Base-by-base conservation (phyloP, 129 eudicot species). In the Erigeron canadensis region DNA sequence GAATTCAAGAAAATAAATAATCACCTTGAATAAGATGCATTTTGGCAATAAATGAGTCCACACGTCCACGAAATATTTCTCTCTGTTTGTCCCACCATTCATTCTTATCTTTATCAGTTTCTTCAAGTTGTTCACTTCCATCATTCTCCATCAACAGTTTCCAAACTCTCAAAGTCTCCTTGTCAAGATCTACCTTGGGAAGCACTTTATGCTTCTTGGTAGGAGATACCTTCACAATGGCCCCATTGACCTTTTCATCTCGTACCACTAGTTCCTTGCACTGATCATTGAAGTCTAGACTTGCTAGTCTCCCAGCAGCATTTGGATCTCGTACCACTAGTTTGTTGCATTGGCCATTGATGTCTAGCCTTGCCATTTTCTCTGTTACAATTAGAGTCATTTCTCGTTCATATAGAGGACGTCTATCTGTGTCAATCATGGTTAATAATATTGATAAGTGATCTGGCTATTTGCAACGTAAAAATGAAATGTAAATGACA, bases 11-110 rank as follows among this genome's bases (percentile, higher is more conserved):
- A 68, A 58, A 65, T 46, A 12, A 69, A 59, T 8, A 77, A 10
- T 50, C 84, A 89, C 96, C 96, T 84, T 72, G 96, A 48, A 83
- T 63, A 11, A 18, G 67, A 76, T 77, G 86, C 85, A 87, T 76
- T 58, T 62, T 59, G 7, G 81, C 79, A 64, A 81, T 70, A 51
- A 89, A 87, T 3, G 80, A 70, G 38, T 71, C 67, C 13, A 83
- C 72, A 41, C 88, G 81, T 22, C 67, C 74, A 39, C 62, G 66
- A 65, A 75, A 78, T 28, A 70, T 21, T 38, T 65, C 39, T 72
- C 87, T 87, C 43, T 81, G 72, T 22, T 53, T 47, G 42, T 83
- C 79, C 89, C 88, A 82, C 83, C 80, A 82, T 72, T 81, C 80
- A 67, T 77, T 75, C 65, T 76, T 77, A 10, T 80, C 78, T 16